A percentile compares a stretch with the other conserved stretches of the same genome.
phyloP scores from a whole-genome alignment of 305 asterid genomes.

The Fraxinus platypoda region DNA sequence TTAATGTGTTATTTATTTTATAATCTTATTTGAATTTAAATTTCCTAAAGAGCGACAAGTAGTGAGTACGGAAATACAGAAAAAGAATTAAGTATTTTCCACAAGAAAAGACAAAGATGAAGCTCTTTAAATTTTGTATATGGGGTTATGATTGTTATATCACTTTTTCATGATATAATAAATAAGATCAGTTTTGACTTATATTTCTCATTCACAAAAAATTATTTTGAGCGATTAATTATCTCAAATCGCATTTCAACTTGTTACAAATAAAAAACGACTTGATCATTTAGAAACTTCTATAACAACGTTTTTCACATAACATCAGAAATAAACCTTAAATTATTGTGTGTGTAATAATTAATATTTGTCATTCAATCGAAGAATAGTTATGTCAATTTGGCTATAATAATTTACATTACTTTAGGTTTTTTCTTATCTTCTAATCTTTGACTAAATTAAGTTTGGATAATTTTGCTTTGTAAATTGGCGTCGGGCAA shows the following conservation, averaged over 20 bases:
- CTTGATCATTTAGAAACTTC: neutral
- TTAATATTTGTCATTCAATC: neutral
- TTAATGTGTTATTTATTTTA: neutral
- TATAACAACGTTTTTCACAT: neutral
- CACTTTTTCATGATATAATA: neutral
- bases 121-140: neutral
- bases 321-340: neutral
- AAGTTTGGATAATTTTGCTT: neutral
- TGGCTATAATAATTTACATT: neutral
- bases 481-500: neutral
- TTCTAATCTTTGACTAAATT: neutral
- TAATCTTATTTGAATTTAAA: neutral
- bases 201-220: neutral
- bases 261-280: neutral
- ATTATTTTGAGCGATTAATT: neutral
- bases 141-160: neutral
- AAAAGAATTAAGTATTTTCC: neutral
- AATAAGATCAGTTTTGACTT: neutral
- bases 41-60: neutral
- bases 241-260: neutral
- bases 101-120: neutral
- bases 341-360: neutral
- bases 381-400: neutral
- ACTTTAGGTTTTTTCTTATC: neutral
- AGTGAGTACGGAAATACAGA: neutral